These are phyloP conservation scores for Kernera saxatilis DNA, from an alignment of 345 rosid species.

Conservation along the genomic window DNA sequence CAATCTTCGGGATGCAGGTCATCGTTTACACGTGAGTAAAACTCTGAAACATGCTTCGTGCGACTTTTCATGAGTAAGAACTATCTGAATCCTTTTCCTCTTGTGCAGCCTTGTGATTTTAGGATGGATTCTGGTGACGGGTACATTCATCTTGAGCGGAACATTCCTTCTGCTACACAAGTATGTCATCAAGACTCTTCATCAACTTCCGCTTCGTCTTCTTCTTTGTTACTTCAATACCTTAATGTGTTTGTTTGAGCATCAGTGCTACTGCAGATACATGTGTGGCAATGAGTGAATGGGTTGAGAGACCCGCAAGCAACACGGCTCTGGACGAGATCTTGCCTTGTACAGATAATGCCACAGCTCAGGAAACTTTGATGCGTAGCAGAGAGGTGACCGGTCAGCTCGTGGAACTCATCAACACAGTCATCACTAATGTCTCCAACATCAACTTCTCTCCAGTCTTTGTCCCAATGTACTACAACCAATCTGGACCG, in stretches of 20 bases:
- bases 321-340: constrained; percentile 84
- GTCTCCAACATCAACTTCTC: constrained; percentile 89
- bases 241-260: neutral
- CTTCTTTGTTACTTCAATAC: neutral
- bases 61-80: neutral
- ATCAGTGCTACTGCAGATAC: constrained; percentile 77
- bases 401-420: constrained; percentile 63
- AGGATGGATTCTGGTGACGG: constrained; percentile 92
- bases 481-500: constrained; percentile 92
- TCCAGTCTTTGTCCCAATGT: constrained; percentile 66
- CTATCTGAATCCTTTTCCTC: constrained; percentile 11
- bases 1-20: constrained; percentile 69
- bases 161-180: constrained; percentile 85
- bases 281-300: constrained; percentile 81
- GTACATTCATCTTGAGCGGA: constrained; percentile 83
- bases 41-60: neutral
- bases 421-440: constrained; percentile 87
- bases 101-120: constrained; percentile 66
- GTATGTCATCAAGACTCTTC: constrained; percentile 42
- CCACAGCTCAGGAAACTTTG: constrained; percentile 74
- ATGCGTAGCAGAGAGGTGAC: constrained; percentile 66
- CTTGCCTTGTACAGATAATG: constrained; percentile 76
- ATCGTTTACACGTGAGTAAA: constrained; percentile 73
- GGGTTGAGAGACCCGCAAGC: constrained; percentile 74
- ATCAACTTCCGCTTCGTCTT: neutral